Conservation (phyloP, 257 asterid genomes). For the Lavandula angustifolia region DNA sequence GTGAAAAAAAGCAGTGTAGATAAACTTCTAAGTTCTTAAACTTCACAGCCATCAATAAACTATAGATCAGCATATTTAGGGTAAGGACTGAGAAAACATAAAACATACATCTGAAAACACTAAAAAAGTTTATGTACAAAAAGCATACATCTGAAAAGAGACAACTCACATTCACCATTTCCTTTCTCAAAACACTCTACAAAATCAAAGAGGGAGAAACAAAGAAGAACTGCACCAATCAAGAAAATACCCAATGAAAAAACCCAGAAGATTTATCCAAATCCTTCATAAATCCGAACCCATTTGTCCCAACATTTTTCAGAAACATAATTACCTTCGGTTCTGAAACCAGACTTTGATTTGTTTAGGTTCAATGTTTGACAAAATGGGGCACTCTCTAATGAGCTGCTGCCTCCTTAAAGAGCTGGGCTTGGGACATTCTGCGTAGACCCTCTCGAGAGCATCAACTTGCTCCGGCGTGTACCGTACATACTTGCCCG, state of each 20-base stretch:
- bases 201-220: neutral
- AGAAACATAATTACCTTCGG: conserved; percentile 54
- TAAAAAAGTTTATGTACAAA: neutral
- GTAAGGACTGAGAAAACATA: neutral
- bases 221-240: neutral
- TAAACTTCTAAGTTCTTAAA: neutral
- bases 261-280: neutral
- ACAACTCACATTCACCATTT: conserved; percentile 24
- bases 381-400: conserved; percentile 78
- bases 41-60: neutral
- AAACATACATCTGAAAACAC: conserved; percentile 17
- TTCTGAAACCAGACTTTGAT: conserved; percentile 99
- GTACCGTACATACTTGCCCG: conserved; percentile 89
- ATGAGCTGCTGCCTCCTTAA: conserved; percentile 93
- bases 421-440: conserved; percentile 94
- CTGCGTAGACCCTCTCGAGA: conserved; percentile 84
- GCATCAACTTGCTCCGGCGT: conserved; percentile 99
- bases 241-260: neutral
- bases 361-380: conserved; percentile 94
- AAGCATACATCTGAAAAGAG: conserved; percentile 16
- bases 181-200: conserved; percentile 12
- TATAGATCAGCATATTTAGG: neutral
- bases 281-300: conserved; percentile 15
- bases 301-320: conserved; percentile 1
- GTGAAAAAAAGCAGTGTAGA: neutral